Evolutionary conservation across 169 alveolate genomes (phyloP), one percentile per base, ranked within the genome.

Genomic region (Cryptosporidium canis): DNA sequence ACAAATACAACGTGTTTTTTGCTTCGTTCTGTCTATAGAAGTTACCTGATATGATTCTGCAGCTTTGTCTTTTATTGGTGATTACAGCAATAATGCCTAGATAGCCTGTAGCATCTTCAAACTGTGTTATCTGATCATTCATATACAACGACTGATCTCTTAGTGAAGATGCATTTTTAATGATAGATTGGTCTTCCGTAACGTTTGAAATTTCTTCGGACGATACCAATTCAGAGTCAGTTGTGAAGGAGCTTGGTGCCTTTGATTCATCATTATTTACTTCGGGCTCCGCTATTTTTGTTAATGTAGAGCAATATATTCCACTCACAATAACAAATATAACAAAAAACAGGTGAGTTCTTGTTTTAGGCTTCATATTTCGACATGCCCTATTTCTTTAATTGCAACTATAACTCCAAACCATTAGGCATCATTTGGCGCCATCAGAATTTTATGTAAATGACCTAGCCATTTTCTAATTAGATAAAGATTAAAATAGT

Each of bases 1-100:
- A 48, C 18, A 70, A 53, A 70, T 70, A 70, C n/a, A 53, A 31
- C 7, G 84, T 35, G 33, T 70, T 70, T 16, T 48, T 58, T 7
- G 44, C 45, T 31, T 70, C 84, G 53, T 70, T 70, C 35, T 11
- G 27, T 51, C 43, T 70, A 2, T 5, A 21, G 27, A 70, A 70
- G 14, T 70, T 70, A 21, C 84, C 84, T 0, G 84, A 70, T 31
- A 70, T 29, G 47, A 51, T 51, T 48, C 84, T 48, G n/a, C 67
- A 70, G 7, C 16, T 24, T 4, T 55, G 64, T 51, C 55, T 68
- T 33, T 51, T 70, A 14, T 70, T 70, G 2, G 67, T 18, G 3
- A 48, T 47, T 31, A 55, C 53, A 37, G 64, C 35, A 47, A 70
- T 3, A 0, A 70, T 11, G 11, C 84, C 84, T 9, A 70, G 64